A percentile compares a stretch with the other conserved stretches of the same genome.
phyloP scores from a whole-genome alignment of 1,284 basidiomycete genomes.

The Lentinus polychrous region DNA sequence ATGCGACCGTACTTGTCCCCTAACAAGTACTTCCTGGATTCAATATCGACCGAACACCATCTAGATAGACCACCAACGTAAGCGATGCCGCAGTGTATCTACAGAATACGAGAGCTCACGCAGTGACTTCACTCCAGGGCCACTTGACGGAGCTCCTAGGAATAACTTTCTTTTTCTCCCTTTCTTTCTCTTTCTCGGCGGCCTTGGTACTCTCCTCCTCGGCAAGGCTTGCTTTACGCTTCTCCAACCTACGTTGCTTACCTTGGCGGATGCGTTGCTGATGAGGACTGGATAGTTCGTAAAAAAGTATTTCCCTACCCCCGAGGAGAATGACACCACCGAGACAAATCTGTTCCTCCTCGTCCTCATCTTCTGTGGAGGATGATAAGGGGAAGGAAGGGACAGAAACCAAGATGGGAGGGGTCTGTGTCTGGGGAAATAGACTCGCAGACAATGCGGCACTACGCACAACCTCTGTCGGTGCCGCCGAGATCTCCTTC shows the following conservation, averaged over 20 bases:
- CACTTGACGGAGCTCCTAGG: conserved; percentile 50
- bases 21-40: conserved; percentile 49
- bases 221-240: conserved; percentile 39
- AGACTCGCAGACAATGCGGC: conserved; percentile 26
- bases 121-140: conserved; percentile 65
- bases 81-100: neutral
- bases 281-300: conserved; percentile 42
- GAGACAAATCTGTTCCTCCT: conserved; percentile 28
- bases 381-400: conserved; percentile 29
- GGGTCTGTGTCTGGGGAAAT: conserved; percentile 27
- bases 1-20: conserved; percentile 78
- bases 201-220: conserved; percentile 34
- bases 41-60: conserved; percentile 40
- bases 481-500: conserved; percentile 44
- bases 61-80: conserved; percentile 27
- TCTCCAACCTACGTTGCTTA: conserved; percentile 45
- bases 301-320: conserved; percentile 54
- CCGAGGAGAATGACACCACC: conserved; percentile 70
- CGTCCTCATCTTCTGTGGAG: conserved; percentile 18
- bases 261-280: conserved; percentile 44
- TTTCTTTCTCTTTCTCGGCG: conserved; percentile 48
- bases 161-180: conserved; percentile 47
- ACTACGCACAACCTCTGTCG: conserved; percentile 39
- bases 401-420: conserved; percentile 42
- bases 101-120: conserved; percentile 33